These are phyloP conservation scores for Alternaria sp. DNA, from an alignment of 2,329 filamentous ascomycete genomes.

Conservation along the genomic window DNA sequence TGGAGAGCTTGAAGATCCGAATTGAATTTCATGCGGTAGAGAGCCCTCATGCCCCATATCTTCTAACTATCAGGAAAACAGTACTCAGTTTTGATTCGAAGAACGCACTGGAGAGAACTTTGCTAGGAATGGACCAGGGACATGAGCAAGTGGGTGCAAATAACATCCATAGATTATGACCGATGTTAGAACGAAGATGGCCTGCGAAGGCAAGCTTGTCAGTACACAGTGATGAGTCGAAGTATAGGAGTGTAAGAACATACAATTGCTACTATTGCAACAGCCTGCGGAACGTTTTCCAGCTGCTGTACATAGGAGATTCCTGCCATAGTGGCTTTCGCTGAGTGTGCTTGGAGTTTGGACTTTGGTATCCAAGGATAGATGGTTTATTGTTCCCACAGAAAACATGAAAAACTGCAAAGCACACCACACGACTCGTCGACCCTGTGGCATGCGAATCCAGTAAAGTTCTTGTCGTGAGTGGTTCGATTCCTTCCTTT, in stretches of 20 bases:
- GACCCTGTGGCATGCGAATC: not conserved
- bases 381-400: not conserved
- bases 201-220: not conserved
- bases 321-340: not conserved
- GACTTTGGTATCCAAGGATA: not conserved
- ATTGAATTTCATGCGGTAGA: conserved; percentile 6
- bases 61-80: not conserved
- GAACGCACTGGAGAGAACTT: conserved; percentile 3
- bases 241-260: not conserved
- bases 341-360: not conserved
- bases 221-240: not conserved
- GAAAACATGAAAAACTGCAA: not conserved
- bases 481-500: not conserved
- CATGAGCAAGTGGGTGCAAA: not conserved
- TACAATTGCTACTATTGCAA: not conserved
- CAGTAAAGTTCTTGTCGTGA: not conserved
- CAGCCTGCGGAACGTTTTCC: not conserved
- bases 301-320: not conserved
- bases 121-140: not conserved
- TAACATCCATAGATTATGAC: conserved; percentile 1
- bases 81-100: not conserved
- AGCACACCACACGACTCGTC: not conserved
- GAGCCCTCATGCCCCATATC: conserved; percentile 4
- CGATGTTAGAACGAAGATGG: not conserved
- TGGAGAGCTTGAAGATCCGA: conserved; percentile 5